Evolutionary conservation across 2,329 filamentous ascomycete genomes (phyloP).

Genomic region (Xylaria hypoxylon): DNA sequence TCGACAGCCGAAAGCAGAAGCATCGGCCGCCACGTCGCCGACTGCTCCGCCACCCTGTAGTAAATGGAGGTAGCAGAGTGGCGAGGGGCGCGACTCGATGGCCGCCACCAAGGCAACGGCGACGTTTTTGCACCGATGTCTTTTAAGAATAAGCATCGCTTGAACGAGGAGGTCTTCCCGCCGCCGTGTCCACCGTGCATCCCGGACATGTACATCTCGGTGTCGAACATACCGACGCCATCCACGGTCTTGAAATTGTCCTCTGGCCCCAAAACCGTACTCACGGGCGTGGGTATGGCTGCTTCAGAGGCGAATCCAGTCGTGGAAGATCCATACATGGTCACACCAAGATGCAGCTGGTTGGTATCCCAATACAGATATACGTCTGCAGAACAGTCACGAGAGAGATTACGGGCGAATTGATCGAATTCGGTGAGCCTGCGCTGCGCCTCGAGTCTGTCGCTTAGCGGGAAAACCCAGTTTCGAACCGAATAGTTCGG

Average conservation of each 20-base stretch:
- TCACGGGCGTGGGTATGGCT: constrained; percentile 27
- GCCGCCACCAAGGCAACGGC: too few relatives aligned
- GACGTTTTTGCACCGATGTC: constrained; percentile 55
- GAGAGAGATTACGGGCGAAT: constrained; percentile 56
- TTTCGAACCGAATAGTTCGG: constrained; percentile 55
- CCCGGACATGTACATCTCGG: constrained; percentile 69
- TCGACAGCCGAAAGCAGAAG: constrained; percentile 71
- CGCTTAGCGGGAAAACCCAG: constrained; percentile 55
- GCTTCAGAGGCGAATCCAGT: constrained; percentile 20
- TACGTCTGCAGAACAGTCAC: constrained; percentile 62
- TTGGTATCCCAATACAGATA: constrained; percentile 65
- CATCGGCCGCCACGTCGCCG: constrained; percentile 55
- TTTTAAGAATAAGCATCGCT: constrained; percentile 71
- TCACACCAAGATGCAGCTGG: constrained; percentile 64
- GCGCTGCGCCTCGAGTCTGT: constrained; percentile 48
- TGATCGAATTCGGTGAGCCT: constrained; percentile 57
- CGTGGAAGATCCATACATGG: constrained; percentile 58
- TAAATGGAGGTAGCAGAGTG: constrained; percentile 71
- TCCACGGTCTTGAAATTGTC: constrained; percentile 58
- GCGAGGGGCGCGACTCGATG: constrained; percentile 61
- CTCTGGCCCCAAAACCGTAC: too few relatives aligned
- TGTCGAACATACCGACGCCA: constrained; percentile 64
- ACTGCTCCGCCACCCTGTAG: constrained; percentile 69
- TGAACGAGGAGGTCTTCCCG: constrained; percentile 72
- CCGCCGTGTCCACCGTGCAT: constrained; percentile 70